Base-by-base conservation (phyloP, 169 alveolate genomes). In the Cryptosporidium meleagridis region DNA sequence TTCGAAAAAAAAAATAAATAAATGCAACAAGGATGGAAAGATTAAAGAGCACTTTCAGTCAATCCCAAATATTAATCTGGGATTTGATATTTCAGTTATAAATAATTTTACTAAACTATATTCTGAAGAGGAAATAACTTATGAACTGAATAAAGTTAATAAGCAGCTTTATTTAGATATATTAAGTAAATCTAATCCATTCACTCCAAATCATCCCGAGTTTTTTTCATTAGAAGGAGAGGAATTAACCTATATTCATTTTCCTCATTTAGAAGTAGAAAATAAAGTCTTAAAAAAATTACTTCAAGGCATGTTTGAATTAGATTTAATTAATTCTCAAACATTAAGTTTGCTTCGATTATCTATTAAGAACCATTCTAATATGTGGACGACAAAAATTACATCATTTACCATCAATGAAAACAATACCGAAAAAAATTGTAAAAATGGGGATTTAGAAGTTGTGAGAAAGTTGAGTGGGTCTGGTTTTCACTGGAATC, bases 401-500 rank as follows among this genome's bases (percentile, higher is more conserved):
- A 67, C 45, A 16, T 21, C 51, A 67, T 14, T 21, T 3, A 37
- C 6, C 23, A 53, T 73, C 18, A 31, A 16, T n/a, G 41, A 44
- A 16, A 9, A 6, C 44, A 45, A 12, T 12, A 16, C 37, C 0
- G 55, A n/a, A 2, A 29, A 33, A 6, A 1, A 5, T 29, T 73
- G 86, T 35, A 31, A 53, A 10, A 21, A 35, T n/a, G 21, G 33
- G 12, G 3, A 52, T 33, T 35, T 73, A 4, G 21, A 29, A 35
- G 58, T 73, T 37, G 65, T 35, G 59, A 21, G 86, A 37, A 73
- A 23, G 45, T n/a, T 73, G 18, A 35, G 8, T 10, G 86, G 86
- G 55, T 31, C 58, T 18, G 86, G 86, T 12, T 73, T 53, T 55
- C 86, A 73, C 14, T 55, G 86, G 71, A 73, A 73, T 58, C 35